Evolutionary conservation across 192 early-diverging fungal genomes (phyloP), one percentile per base, ranked within the genome.

Genomic region (Globomyces pollinis-pini): DNA sequence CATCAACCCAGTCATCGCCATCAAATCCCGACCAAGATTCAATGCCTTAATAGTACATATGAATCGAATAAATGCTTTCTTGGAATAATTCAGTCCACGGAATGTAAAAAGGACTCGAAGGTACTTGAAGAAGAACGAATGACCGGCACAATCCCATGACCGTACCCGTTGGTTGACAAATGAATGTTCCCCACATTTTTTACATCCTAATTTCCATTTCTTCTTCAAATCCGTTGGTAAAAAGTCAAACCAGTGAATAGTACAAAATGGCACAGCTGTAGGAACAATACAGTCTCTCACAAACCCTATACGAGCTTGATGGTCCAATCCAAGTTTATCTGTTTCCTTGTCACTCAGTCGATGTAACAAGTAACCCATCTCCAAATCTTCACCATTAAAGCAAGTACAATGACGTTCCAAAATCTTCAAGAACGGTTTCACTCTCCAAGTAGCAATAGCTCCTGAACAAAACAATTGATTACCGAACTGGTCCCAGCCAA

Each of bases 311-410:
- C 56, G 35, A 0, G 31, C 38, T 2, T 16, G 28, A 20, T 9
- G 23, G 15, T 35, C 21, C 1, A 66, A 31, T 23, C 45, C 64
- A 7, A 52, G n/a, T 18, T 44, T 44, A 15, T 66, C 52, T 1
- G 52, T 18, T 7, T 52, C 39, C 2, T 36, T 51, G 28, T 41
- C 50, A 15, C 24, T 61, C 12, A 66, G 31, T 12, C 33, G 52
- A 32, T 66, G 43, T 47, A 66, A 32, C 3, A 66, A 38, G 16
- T 28, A 42, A 12, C 64, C 64, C 59, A 66, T 49, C 26, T 66
- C 45, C 16, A 66, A 21, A 30, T 66, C 64, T 24, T 66, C 64
- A 6, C 64, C 64, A 11, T 52, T 50, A 32, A 66, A 66, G 31
- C 44, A 36, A 13, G 59, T 66, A 41, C 52, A 44, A 33, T 66